Conservation (phyloP, 495 filamentous ascomycete genomes). For the Daldinia childiae region DNA sequence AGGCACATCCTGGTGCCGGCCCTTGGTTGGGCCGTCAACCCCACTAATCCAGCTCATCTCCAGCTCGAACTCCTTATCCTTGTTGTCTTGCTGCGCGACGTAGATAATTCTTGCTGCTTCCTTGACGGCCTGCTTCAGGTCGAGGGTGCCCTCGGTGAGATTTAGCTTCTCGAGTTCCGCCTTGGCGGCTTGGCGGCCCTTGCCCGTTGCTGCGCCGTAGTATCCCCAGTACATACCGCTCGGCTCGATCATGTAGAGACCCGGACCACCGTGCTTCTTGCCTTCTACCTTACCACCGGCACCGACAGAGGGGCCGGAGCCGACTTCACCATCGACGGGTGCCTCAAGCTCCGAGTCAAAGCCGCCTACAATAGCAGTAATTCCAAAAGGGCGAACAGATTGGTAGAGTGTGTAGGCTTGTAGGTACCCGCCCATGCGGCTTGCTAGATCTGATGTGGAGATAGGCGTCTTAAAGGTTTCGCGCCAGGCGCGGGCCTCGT, state of each 20-base stretch:
- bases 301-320: slow-evolving; percentile 76
- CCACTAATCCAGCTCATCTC: slow-evolving; percentile 98
- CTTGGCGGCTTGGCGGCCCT: slow-evolving; percentile 94
- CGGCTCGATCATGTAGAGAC: slow-evolving; percentile 98
- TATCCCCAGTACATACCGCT: slow-evolving; percentile 98
- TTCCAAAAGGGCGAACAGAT: slow-evolving; percentile 93
- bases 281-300: slow-evolving; percentile 81
- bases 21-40: slow-evolving; percentile 84
- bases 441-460: slow-evolving; percentile 82
- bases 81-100: slow-evolving; percentile 94
- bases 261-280: slow-evolving; percentile 84
- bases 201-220: slow-evolving; percentile 96
- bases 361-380: slow-evolving; percentile 92
- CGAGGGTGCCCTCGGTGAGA: slow-evolving; percentile 77
- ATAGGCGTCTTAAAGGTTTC: slow-evolving; percentile 91
- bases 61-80: slow-evolving; percentile 98
- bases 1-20: slow-evolving; percentile 89
- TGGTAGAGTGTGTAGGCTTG: slow-evolving; percentile 98
- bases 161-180: slow-evolving; percentile 98
- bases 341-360: slow-evolving; percentile 86
- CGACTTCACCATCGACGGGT: slow-evolving; percentile 87
- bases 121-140: slow-evolving; percentile 87
- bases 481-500: slow-evolving; percentile 91
- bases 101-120: slow-evolving; percentile 97
- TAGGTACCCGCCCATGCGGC: slow-evolving; percentile 91